phyloP scores from a whole-genome alignment of 2,329 filamentous ascomycete genomes.

The Cucurbitaria berberidis region DNA sequence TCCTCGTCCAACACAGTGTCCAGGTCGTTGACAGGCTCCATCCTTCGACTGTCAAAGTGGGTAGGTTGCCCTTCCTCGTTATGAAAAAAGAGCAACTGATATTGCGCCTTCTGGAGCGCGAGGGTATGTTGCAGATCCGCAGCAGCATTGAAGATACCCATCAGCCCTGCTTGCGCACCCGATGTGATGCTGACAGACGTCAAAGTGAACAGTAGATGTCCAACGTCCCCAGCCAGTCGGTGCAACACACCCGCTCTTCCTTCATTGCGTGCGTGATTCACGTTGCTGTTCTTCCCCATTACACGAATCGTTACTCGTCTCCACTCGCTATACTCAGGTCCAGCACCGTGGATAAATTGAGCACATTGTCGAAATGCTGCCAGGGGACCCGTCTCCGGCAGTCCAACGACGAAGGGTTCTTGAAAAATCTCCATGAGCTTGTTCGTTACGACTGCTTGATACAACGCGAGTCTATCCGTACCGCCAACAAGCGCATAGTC shows the following conservation, averaged over 20 bases:
- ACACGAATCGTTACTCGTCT: conserved; percentile 36
- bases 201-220: conserved; percentile 30
- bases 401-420: conserved; percentile 33
- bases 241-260: conserved; percentile 23
- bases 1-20: conserved; percentile 33
- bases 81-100: conserved; percentile 34
- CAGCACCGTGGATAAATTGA: conserved; percentile 20
- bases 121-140: conserved; percentile 36
- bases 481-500: conserved; percentile 16
- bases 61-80: conserved; percentile 3
- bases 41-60: conserved; percentile 31
- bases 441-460: conserved; percentile 38
- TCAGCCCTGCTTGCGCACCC: conserved; percentile 24
- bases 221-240: conserved; percentile 23
- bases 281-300: conserved; percentile 26
- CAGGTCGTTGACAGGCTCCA: conserved; percentile 42
- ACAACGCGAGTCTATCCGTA: conserved; percentile 39
- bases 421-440: conserved; percentile 38
- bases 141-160: conserved; percentile 31
- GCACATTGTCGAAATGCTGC: conserved; percentile 25
- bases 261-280: conserved; percentile 11
- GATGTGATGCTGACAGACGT: conserved; percentile 27
- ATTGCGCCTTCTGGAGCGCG: conserved; percentile 40
- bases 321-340: conserved; percentile 36
- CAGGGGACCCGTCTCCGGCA: conserved; percentile 30